Conservation (phyloP, 1,284 basidiomycete species). For the Moesziomyces sp. region DNA sequence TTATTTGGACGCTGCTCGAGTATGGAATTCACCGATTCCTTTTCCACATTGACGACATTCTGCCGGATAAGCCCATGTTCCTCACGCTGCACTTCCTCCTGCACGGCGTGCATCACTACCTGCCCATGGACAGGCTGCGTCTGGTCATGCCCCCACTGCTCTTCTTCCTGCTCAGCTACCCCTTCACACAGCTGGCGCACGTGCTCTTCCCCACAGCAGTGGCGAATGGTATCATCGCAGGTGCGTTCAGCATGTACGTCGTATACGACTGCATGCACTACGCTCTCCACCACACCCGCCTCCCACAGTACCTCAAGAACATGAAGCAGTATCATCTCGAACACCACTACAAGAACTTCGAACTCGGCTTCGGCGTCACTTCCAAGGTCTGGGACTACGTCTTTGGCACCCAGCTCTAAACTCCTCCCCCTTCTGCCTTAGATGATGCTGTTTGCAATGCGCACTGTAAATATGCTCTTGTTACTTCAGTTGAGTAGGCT, state of each 20-base stretch:
- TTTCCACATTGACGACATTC: constrained; percentile 91
- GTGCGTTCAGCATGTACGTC: constrained; percentile 90
- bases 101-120: constrained; percentile 96
- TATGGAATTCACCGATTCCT: constrained; percentile 96
- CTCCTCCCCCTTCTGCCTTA: neutral
- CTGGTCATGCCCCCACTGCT: constrained; percentile 96
- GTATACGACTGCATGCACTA: constrained; percentile 68
- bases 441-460: neutral
- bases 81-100: constrained; percentile 90
- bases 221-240: constrained; percentile 93
- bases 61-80: constrained; percentile 85
- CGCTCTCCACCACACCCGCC: constrained; percentile 68
- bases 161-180: constrained; percentile 81
- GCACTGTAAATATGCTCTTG: neutral
- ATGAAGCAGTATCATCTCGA: constrained; percentile 98
- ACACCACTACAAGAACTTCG: constrained; percentile 90
- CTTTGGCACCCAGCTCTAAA: constrained; percentile 77
- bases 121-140: constrained; percentile 87
- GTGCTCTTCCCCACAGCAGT: constrained; percentile 81
- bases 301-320: constrained; percentile 86
- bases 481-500: constrained; percentile 9
- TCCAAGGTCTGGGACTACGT: constrained; percentile 94
- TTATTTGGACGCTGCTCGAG: constrained; percentile 95
- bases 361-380: constrained; percentile 96
- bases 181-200: constrained; percentile 90